Evolutionary conservation across 805 yeast genomes (phyloP), one percentile per base, ranked within the genome.

Genomic region (Nakazawaea sp.): DNA sequence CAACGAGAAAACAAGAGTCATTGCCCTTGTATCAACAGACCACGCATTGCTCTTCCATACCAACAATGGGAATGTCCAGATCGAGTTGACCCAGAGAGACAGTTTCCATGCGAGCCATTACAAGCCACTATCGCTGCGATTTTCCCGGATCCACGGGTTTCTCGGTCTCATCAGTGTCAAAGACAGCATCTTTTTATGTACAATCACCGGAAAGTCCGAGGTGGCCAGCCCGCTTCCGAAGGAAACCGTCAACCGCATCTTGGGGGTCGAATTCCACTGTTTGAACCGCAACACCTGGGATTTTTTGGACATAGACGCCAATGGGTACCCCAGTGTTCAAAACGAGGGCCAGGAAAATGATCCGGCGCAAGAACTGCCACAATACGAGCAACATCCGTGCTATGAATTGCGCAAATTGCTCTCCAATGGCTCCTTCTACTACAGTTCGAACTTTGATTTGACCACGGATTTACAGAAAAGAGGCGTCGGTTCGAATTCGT

Each of bases 371-470:
- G 36, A 50, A 41, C 10, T 44, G 47, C 27, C 36, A 47, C 45
- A 45, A 25, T 52, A 55, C 30, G 71, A 66, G 15, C 80, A 73
- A 41, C 95, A 90, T 50, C 97, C 97, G 0, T 88, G 97, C 52
- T 69, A 67, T 32, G 92, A 82, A 36, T 56, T 92, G 43, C 74
- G 79, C 47, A 88, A 86, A 56, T 64, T 92, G 31, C 62, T 92
- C 35, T 70, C 81, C 18, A 84, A 83, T 52, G 97, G 97, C 3
- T 85, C 95, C 1, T 92, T 92, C 54, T 90, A 85, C 59, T 92
- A 81, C 61, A 85, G 96, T 38, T 79, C 87, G 4, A 90, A 88
- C 59, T 92, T 88, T 57, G 98, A 92, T 58, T 61, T 92, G 48
- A 92, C 98, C 0, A 81, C 87, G n/a, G 66, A 81, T 5, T 62